Evolutionary conservation across 2,329 filamentous ascomycete species (phyloP), one percentile per base, ranked within the genome.

Genomic region (Helminthosporium solani): DNA sequence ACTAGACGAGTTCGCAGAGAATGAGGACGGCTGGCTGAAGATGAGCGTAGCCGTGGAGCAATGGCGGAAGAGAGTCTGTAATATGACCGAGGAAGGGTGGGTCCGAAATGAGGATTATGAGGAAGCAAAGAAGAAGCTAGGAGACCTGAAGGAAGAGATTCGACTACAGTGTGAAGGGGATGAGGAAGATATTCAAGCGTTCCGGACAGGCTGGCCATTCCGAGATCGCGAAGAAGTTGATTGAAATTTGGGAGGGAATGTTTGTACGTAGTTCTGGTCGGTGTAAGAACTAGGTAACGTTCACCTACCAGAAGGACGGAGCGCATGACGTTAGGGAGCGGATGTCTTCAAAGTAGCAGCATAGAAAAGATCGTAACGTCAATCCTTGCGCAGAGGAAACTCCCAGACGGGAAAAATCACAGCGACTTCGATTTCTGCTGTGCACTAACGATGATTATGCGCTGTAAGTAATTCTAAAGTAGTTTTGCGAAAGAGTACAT

Each of bases 71-170:
- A 51, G 44, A 38, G 40, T 50, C n/a, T 50, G 37, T 40, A 44
- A 50, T 42, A 54, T 52, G 48, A 47, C 33, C n/a, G 46, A 52
- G 36, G 43, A 54, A 44, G 49, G 49, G 25, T 50, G 49, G 52
- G 52, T 52, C 16, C 41, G 41, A 40, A 55, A 50, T 31, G 46
- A 52, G 37, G 49, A 55, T 46, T 52, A 49, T 47, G 44, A 52
- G 35, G 44, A 44, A 50, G 49, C 50, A 23, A 54, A 47, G 43
- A 33, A 47, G 21, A 39, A 46, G 42, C 49, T 52, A 35, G 34
- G 25, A 28, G 45, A 49, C 4, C n/a, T 49, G 20, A 44, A 47
- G 33, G 45, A 55, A 41, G 49, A 53, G 39, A 49, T 50, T 46
- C 46, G 46, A 39, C 25, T 42, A 20, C 39, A 49, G 39, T 55